Evolutionary conservation across 1,284 basidiomycete species (phyloP), one percentile per base, ranked within the genome.

Genomic region (Austroboletus rostrupii): DNA sequence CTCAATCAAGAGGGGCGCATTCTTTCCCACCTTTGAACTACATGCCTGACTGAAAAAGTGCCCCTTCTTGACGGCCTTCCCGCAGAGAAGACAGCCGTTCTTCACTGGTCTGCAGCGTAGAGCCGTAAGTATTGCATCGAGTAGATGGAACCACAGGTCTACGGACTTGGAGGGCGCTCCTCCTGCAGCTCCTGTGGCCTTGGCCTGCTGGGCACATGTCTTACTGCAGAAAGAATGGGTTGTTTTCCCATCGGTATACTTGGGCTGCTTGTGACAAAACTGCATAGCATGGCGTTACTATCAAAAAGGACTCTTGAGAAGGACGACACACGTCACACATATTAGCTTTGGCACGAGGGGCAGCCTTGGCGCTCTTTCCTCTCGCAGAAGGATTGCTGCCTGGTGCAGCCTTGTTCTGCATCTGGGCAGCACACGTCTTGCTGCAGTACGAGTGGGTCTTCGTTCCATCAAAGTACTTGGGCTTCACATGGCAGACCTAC

Each of bases 21-120:
- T 76, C 58, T 72, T 72, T 56, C 76, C 77, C 3, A 73, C 80
- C 53, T 75, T 73, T 19, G 77, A 73, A 44, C 69, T 68, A 57
- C 82, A 85, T 2, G 69, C 61, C 57, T 75, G 71, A 47, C 75
- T 60, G 56, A 83, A 85, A 59, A 85, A 85, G 56, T 83, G 76
- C 46, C 76, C 74, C 59, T 74, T 74, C 60, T 80, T 83, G n/a
- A 72, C 70, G 11, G 70, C 69, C 55, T 76, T 73, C 19, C 75
- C 70, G 59, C 82, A 85, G 66, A 79, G 70, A 32, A 85, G 58
- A 57, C 82, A 85, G 23, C 78, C 67, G 20, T 70, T 77, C 62
- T 78, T 78, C 45, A 50, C 31, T 65, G 72, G 28, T 74, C 72
- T 59, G 78, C 74, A 55, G 71, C 66, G 64, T 74, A 83, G 51